phyloP scores from a whole-genome alignment of 805 yeast species.

The Candida glaebosa region DNA sequence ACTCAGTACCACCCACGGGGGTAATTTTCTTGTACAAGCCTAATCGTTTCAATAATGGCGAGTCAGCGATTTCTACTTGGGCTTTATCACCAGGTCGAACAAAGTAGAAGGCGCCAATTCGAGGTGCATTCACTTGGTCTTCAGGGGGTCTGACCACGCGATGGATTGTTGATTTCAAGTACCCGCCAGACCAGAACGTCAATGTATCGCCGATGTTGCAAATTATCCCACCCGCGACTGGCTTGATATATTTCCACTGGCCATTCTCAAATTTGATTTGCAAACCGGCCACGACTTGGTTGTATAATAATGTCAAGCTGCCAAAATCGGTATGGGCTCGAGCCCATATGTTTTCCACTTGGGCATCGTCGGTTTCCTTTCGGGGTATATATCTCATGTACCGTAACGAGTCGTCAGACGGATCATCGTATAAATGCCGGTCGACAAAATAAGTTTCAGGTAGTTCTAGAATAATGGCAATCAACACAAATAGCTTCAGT shows the following conservation, averaged over 20 bases:
- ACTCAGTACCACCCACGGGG: conserved; percentile 26
- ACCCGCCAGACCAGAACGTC: conserved; percentile 33
- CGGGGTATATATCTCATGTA: conserved; percentile 33
- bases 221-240: conserved; percentile 27
- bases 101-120: conserved; percentile 34
- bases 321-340: conserved; percentile 37
- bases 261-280: conserved; percentile 28
- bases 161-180: conserved; percentile 32
- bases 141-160: conserved; percentile 33
- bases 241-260: conserved; percentile 32
- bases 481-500: conserved; percentile 22
- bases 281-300: conserved; percentile 34
- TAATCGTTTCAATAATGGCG: conserved; percentile 27
- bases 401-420: conserved; percentile 32
- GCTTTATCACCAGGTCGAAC: conserved; percentile 32
- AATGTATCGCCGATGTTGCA: conserved; percentile 36
- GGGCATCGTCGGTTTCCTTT: conserved; percentile 23
- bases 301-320: conserved; percentile 29
- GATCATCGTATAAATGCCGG: conserved; percentile 27
- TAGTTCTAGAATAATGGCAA: conserved; percentile 31
- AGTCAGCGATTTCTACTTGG: conserved; percentile 24
- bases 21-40: conserved; percentile 23
- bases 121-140: conserved; percentile 26
- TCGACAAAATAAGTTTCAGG: conserved; percentile 31
- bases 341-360: conserved; percentile 29